Base-by-base conservation (phyloP, 140 eudicot species). In the Oenanthe javanica region DNA sequence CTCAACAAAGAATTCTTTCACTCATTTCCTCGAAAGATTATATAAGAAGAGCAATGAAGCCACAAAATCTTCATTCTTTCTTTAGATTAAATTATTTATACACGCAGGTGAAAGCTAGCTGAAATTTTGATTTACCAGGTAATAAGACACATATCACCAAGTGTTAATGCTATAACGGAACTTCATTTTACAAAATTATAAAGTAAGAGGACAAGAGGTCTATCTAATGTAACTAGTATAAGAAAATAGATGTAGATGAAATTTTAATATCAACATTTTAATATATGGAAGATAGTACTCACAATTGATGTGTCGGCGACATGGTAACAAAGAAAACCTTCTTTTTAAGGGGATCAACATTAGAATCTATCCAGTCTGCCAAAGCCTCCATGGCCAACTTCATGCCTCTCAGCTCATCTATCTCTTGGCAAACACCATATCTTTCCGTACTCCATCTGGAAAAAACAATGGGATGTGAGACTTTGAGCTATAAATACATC, bases 231-330 rank as follows among this genome's bases (percentile, higher is more conserved):
- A n/a, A 23, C 43, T 45, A 0, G 38, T 19, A 16, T 23, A 2
- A 47, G 11, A 74, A 6, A 49, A 9, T 40, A 43, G 52, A 52
- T 51, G 72, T 27, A 80, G 25, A 38, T 72, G 9, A 36, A 55
- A 18, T 25, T 18, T 15, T 45, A 66, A 57, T 5, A 79, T 50
- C 31, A 40, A 79, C 57, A 77, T 45, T n/a, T 64, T 49, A 46
- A 15, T 15, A 18, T 8, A 64, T 48, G 45, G 45, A 25, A 0
- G 27, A 67, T 48, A 11, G 67, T 52, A 84, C 87, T 79, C 87
- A 94, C 98, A 82, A 59, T 27, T 82, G 85, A 88, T 92, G 97
- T 63, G 99, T 94, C 54, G 99, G 97, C 3, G 99, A 94, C 99
- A 94, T 94, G 70, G 97, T 94, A 52, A 90, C 97, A 77, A 94